Evolutionary conservation across 2,329 filamentous ascomycete species (phyloP), one percentile per base, ranked within the genome.

Genomic region (Diaporthe helianthi): DNA sequence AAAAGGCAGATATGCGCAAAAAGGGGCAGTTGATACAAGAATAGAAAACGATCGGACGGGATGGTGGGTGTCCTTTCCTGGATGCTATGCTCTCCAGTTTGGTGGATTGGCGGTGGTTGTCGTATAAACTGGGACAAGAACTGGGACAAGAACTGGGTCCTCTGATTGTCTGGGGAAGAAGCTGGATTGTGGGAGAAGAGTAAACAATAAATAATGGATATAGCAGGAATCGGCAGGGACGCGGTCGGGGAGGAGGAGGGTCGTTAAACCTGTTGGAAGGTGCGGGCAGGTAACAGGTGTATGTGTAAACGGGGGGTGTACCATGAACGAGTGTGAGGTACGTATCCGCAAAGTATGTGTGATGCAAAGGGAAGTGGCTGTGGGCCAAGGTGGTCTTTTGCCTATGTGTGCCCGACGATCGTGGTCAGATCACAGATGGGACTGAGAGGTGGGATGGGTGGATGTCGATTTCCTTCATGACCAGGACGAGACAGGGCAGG

Each of bases 361-460:
- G 55, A 61, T 61, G 55, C 31, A 26, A 61, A 61, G 41, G 55
- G 55, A 61, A 61, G 55, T 22, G 41, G 31, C 26, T 19, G 58
- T 61, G 58, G 58, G 58, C 41, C 58, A 31, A 47, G 41, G 58
- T 33, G 7, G 58, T 49, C 58, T 38, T 38, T 46, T 61, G 38
- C 41, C 41, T 61, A 41, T 47, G 38, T 47, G 58, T 61, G 58
- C 58, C 58, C 41, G 58, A 61, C n/a, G 58, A 61, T 44, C 29
- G 58, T 41, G 58, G 46, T 61, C 58, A 47, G 58, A 61, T 61
- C 58, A 47, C 58, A 61, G 12, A 61, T 47, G 58, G 58, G 58
- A 61, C 58, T 47, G 58, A 24, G 58, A 19, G 33, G 33, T 31
- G 41, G 41, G 41, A 61, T 33, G 41, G 19, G 51, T 53, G 51